Conservation (phyloP, 768 basidiomycete genomes). For the Phaffia tasmanica region DNA sequence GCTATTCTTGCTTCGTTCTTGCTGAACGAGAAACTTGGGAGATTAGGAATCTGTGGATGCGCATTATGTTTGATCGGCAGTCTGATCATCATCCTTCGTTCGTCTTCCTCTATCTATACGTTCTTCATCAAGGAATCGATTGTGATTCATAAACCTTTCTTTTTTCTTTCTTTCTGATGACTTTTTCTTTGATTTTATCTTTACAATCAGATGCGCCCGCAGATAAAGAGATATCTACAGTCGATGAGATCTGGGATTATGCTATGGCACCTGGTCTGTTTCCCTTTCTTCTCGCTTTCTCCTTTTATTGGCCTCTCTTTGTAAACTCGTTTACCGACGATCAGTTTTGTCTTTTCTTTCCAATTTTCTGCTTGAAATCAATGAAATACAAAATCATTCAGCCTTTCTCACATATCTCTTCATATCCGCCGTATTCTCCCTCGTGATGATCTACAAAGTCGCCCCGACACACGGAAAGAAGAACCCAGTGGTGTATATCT, state of each 20-base stretch:
- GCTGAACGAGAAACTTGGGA: conserved; percentile 84
- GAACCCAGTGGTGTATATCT: conserved; percentile 84
- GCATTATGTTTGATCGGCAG: conserved; percentile 51
- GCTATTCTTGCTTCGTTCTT: conserved; percentile 89
- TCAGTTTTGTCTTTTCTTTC: neutral
- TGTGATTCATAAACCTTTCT: neutral
- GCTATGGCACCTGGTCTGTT: conserved; percentile 80
- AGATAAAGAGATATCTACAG: conserved; percentile 82
- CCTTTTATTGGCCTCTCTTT: neutral
- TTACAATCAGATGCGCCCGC: conserved; percentile 59
- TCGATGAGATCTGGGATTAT: conserved; percentile 83
- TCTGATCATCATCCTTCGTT: conserved; percentile 75
- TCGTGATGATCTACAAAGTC: conserved; percentile 77
- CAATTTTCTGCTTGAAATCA: neutral
- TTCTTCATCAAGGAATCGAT: neutral
- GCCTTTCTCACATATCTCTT: conserved; percentile 24
- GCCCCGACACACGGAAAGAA: conserved; percentile 75
- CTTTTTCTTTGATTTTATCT: neutral
- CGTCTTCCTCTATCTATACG: conserved; percentile 1
- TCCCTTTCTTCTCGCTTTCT: neutral
- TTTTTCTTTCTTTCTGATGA: neutral
- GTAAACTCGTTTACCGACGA: neutral
- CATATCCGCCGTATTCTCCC: conserved; percentile 46
- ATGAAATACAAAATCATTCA: neutral
- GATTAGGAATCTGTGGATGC: conserved; percentile 53